Percentiles rank a stretch among this genome's conserved stretches.
phyloP scores from a whole-genome alignment of 768 basidiomycete genomes.

The Xanthoconium stramineum region DNA sequence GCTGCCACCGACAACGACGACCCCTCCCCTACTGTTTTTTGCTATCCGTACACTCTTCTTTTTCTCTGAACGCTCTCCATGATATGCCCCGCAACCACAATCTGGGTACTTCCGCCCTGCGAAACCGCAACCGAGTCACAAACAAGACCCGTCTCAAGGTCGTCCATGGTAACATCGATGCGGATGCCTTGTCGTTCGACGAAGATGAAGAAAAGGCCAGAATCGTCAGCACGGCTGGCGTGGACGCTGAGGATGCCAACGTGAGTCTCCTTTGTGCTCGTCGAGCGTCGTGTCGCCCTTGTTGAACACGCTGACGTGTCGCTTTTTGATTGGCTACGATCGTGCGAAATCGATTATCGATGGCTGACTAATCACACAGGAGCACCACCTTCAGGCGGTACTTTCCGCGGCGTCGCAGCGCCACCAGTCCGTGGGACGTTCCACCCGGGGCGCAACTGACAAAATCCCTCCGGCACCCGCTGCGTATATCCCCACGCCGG shows the following conservation, averaged over 20 bases:
- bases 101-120: slow-evolving; percentile 71
- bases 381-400: slow-evolving; percentile 57
- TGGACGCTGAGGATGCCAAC: slow-evolving; percentile 91
- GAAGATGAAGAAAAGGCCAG: slow-evolving; percentile 86
- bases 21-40: slow-evolving; percentile 26
- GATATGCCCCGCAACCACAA: slow-evolving; percentile 84
- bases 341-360: slow-evolving; percentile 49
- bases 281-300: slow-evolving; percentile 37
- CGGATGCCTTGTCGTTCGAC: slow-evolving; percentile 73
- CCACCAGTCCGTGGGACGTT: slow-evolving; percentile 36
- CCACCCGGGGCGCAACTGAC: slow-evolving; percentile 35
- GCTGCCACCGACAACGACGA: slow-evolving; percentile 49
- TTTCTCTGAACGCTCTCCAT: slow-evolving; percentile 53
- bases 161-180: slow-evolving; percentile 76
- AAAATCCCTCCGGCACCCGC: slow-evolving; percentile 40
- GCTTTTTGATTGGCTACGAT: slow-evolving; percentile 42
- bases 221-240: slow-evolving; percentile 78
- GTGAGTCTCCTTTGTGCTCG: slow-evolving; percentile 54
- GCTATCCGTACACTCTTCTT: slow-evolving; percentile 38
- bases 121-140: slow-evolving; percentile 88
- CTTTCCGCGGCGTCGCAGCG: slow-evolving; percentile 53
- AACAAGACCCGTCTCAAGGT: slow-evolving; percentile 90
- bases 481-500: slow-evolving; percentile 90
- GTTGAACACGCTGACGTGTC: slow-evolving; percentile 45
- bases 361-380: slow-evolving; percentile 53